These are phyloP conservation scores for Colletotrichum cordylinicola DNA, from an alignment of 2,329 filamentous ascomycete species.

Conservation along the genomic window DNA sequence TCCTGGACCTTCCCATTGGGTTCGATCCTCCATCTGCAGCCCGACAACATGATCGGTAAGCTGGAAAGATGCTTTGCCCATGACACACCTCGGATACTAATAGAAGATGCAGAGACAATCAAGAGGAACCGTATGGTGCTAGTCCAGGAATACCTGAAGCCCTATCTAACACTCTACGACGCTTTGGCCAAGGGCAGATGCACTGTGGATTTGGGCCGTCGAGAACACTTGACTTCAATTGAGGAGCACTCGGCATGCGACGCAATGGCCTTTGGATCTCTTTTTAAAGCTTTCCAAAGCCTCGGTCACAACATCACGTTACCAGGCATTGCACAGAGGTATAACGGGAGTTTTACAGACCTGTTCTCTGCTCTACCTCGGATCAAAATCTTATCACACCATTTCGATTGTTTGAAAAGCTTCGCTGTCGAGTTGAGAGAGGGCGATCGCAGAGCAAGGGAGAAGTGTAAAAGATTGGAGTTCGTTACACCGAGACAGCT, in stretches of 20 bases:
- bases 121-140: neutral
- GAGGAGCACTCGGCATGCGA: neutral
- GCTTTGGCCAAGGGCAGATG: neutral
- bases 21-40: neutral
- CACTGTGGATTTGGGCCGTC: neutral
- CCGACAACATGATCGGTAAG: neutral
- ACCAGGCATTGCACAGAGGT: neutral
- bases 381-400: neutral
- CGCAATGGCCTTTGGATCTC: neutral
- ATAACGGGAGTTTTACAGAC: neutral
- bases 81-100: neutral
- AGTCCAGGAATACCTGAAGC: neutral
- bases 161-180: neutral
- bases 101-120: neutral
- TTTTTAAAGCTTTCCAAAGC: neutral
- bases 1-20: neutral
- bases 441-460: neutral
- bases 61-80: neutral
- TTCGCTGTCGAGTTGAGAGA: neutral
- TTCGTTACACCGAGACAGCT: neutral
- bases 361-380: neutral
- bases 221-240: neutral
- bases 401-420: neutral
- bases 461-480: neutral
- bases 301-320: neutral